Conservation (phyloP, 805 yeast species). For the Diddensiella santjacobensis region DNA sequence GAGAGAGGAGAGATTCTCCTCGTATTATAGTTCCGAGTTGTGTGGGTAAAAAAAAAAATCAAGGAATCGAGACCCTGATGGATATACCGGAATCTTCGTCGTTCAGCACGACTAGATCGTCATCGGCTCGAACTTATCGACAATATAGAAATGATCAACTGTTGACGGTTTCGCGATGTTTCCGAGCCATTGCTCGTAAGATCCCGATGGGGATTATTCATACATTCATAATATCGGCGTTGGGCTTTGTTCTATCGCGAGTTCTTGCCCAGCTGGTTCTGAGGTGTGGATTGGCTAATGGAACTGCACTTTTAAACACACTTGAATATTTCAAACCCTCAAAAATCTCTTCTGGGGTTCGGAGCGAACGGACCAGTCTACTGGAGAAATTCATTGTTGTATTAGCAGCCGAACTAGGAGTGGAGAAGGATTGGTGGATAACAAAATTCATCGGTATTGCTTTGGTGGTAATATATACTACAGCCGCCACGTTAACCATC, state of each 20-base stretch:
- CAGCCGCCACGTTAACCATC: conserved; percentile 11
- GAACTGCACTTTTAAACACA: background rate
- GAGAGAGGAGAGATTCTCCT: too few relatives aligned
- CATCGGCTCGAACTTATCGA: background rate
- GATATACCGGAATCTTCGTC: background rate
- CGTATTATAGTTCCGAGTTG: too few relatives aligned
- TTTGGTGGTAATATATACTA: conserved; percentile 8
- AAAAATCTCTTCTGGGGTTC: background rate
- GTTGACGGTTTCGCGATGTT: background rate
- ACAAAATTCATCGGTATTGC: conserved; percentile 8
- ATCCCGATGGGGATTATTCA: background rate
- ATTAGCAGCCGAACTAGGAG: conserved; percentile 11
- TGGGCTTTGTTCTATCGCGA: background rate
- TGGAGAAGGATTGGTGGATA: conserved; percentile 16
- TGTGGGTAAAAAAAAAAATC: too few relatives aligned
- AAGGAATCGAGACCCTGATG: too few relatives aligned
- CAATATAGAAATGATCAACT: conserved; percentile 3
- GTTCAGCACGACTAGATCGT: background rate
- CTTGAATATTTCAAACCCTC: background rate
- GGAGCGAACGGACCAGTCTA: background rate
- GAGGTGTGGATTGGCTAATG: background rate
- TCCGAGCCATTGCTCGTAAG: background rate
- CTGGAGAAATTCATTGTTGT: conserved; percentile 3
- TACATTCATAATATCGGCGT: background rate
- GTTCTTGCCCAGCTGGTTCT: background rate